Conservation (phyloP, 2,329 filamentous ascomycete genomes). For the Aspergillus pseudotamarii region DNA sequence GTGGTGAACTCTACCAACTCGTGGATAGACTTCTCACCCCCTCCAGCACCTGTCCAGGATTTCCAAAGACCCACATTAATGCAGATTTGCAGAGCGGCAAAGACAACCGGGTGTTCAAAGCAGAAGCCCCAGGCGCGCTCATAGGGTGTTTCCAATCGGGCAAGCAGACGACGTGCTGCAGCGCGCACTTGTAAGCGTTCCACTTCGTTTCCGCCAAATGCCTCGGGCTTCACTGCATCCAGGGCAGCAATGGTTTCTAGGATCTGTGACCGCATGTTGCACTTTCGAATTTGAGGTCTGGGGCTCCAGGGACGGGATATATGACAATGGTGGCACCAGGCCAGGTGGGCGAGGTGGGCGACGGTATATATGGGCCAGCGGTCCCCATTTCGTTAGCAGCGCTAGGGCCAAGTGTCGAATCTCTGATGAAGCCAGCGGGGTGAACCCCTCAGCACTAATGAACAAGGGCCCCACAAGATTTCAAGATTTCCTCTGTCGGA, state of each 20-base stretch:
- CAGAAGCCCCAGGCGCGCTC: conserved; percentile 36
- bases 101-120: conserved; percentile 34
- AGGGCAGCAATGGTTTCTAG: conserved; percentile 22
- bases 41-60: conserved; percentile 31
- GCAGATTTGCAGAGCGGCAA: conserved; percentile 32
- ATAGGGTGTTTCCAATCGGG: conserved; percentile 35
- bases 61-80: conserved; percentile 37
- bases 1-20: conserved; percentile 31
- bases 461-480: background rate
- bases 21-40: conserved; percentile 30
- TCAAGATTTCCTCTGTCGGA: background rate
- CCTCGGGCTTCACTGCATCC: conserved; percentile 20
- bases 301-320: background rate
- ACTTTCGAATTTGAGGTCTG: background rate
- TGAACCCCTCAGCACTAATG: background rate
- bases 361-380: background rate
- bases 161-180: conserved; percentile 33
- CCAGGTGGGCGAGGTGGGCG: background rate
- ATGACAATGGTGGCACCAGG: background rate
- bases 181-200: conserved; percentile 29
- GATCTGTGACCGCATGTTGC: conserved; percentile 18
- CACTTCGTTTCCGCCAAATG: conserved; percentile 24
- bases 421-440: background rate
- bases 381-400: background rate
- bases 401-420: background rate